phyloP scores from a whole-genome alignment of 805 yeast genomes.

The Saturnispora galanensis region DNA sequence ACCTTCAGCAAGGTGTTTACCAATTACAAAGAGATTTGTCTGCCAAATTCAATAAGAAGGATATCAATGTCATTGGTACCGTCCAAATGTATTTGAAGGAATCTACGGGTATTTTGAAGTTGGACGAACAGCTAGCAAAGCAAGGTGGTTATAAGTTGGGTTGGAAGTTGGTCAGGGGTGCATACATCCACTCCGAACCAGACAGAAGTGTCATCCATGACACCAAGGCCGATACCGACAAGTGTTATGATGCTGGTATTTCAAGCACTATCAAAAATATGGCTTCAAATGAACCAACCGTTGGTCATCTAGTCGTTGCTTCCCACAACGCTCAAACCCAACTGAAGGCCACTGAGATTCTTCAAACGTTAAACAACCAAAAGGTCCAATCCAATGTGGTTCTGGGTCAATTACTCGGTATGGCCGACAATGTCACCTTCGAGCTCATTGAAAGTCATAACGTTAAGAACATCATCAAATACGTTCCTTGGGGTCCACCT shows the following conservation, averaged over 20 bases:
- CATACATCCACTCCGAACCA: constrained; percentile 85
- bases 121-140: constrained; percentile 58
- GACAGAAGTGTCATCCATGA: constrained; percentile 63
- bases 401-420: constrained; percentile 85
- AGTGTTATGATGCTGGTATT: constrained; percentile 63
- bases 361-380: constrained; percentile 22
- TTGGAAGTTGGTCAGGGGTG: constrained; percentile 88
- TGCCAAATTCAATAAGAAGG: constrained; percentile 56
- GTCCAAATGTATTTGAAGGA: constrained; percentile 84
- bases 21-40: constrained; percentile 78
- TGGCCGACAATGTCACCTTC: constrained; percentile 85
- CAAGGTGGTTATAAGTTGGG: constrained; percentile 62
- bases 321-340: constrained; percentile 82
- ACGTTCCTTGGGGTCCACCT: constrained; percentile 98
- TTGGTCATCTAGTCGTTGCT: constrained; percentile 81
- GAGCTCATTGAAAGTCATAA: constrained; percentile 57
- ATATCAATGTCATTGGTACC: constrained; percentile 75
- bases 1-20: constrained; percentile 85
- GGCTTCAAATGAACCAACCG: constrained; percentile 31
- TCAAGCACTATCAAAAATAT: constrained; percentile 51
- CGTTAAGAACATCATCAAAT: constrained; percentile 73
- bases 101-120: constrained; percentile 48
- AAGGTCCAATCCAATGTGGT: constrained; percentile 52
- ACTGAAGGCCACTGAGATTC: constrained; percentile 52
- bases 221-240: constrained; percentile 74